A percentile compares a stretch with the other conserved stretches of the same genome.
These are phyloP conservation scores for Fragosphaeria purpurea DNA, from an alignment of 2,329 filamentous ascomycete genomes.

Conservation along the genomic window DNA sequence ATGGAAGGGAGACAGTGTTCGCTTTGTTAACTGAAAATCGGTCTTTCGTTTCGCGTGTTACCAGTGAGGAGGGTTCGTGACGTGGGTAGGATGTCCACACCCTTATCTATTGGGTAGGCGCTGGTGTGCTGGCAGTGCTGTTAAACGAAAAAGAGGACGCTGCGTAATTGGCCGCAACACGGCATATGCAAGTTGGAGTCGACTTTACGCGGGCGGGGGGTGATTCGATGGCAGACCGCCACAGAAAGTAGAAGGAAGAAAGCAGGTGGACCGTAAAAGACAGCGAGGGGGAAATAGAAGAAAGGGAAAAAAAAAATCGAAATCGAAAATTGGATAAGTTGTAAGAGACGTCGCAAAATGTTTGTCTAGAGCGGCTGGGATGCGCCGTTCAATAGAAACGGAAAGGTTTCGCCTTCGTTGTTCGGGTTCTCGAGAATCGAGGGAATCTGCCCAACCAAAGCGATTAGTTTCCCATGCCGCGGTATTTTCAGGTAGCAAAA, in stretches of 20 bases:
- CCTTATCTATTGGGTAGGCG: slow-evolving; percentile 49
- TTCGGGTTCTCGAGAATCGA: background rate
- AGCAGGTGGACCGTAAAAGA: too few relatives aligned
- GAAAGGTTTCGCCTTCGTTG: background rate
- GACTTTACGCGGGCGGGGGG: slow-evolving; percentile 24
- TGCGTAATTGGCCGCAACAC: slow-evolving; percentile 43
- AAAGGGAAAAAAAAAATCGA: too few relatives aligned
- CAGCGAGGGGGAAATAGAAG: too few relatives aligned
- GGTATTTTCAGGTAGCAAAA: slow-evolving; percentile 26
- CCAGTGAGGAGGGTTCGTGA: slow-evolving; percentile 27
- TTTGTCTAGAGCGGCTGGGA: too few relatives aligned
- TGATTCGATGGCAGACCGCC: background rate
- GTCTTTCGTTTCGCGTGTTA: too few relatives aligned
- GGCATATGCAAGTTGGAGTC: slow-evolving; percentile 51
- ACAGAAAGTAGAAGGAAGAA: too few relatives aligned
- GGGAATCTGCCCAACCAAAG: slow-evolving; percentile 32
- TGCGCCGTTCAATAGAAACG: too few relatives aligned
- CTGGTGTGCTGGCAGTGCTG: slow-evolving; percentile 51
- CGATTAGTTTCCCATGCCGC: slow-evolving; percentile 17
- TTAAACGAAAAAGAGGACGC: slow-evolving; percentile 39
- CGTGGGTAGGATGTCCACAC: slow-evolving; percentile 35
- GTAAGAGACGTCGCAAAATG: too few relatives aligned
- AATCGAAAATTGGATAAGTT: too few relatives aligned
- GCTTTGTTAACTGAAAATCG: too few relatives aligned
- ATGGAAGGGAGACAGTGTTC: too few relatives aligned